Evolutionary conservation across 805 yeast genomes (phyloP), one percentile per base, ranked within the genome.

Genomic region (Starmerella apicola): DNA sequence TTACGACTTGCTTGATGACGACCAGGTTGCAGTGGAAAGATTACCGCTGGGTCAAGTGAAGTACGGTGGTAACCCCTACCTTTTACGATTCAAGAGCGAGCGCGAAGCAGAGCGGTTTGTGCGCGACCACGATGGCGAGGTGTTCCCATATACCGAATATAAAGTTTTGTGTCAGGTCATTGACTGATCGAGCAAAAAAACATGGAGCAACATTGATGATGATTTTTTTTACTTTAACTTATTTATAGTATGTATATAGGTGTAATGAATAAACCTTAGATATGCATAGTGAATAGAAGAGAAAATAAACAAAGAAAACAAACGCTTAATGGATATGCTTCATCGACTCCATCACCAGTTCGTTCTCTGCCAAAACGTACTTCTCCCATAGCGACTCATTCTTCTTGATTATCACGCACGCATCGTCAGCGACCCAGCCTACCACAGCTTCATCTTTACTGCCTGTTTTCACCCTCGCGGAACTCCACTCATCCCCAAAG

Each of bases 401-500:
- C 42, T 72, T 70, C 95, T 96, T 85, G 3, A 88, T 62, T 1
- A 86, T 68, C 0, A 84, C 68, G 4, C 88, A 61, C 10, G 79
- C 67, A 46, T 76, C 83, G 48, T 81, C 84, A 5, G 76, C 76
- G 1, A 78, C 66, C 94, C 94, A 83, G 1, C 88, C 94, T 20
- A 74, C 44, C 1, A 67, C 65, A 7, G 79, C 81, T 6, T 57
- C 54, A 10, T 46, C 41, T 32, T 61, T 61, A 36, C 61, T 58
- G 12, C 55, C 55, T 31, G 72, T 57, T 51, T 81, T 78, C 13
- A 74, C 66, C 0, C 88, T 79, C 37, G 83, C 82, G 62, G 80
- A 82, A 30, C 91, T 78, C 95, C 95, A 86, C 13, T 81, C 78
- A 2, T 88, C 78, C 37, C 78, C 74, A 59, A 86, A 81, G 56